These are phyloP conservation scores for Smallanthus sonchifolius DNA, from an alignment of 129 eudicot species.

Conservation along the genomic window DNA sequence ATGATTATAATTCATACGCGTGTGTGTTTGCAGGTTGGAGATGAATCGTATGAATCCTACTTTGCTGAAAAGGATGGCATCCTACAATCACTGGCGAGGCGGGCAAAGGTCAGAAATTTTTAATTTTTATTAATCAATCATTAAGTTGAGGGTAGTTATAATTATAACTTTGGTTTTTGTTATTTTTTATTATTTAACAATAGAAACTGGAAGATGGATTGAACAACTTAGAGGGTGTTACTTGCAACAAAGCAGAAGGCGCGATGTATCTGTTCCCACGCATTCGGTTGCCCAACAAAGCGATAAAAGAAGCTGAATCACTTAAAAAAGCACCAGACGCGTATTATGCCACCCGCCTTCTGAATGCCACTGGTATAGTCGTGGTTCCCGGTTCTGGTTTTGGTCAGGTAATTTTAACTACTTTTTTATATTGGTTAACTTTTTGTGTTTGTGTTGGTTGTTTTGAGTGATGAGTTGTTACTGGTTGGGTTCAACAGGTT, in stretches of 20 bases:
- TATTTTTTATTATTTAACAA: background rate
- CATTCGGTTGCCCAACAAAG: too few species aligned
- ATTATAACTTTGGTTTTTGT: background rate
- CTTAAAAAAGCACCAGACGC: slow-evolving; percentile 63
- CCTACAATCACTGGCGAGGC: slow-evolving; percentile 74
- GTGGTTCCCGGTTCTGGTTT: slow-evolving; percentile 96
- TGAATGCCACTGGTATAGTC: slow-evolving; percentile 81
- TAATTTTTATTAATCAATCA: background rate
- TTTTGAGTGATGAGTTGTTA: background rate
- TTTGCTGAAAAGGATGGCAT: slow-evolving; percentile 78
- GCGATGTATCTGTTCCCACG: slow-evolving; percentile 26
- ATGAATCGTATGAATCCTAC: slow-evolving; percentile 81
- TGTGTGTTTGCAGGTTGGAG: slow-evolving; percentile 66
- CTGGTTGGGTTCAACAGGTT: slow-evolving; percentile 37
- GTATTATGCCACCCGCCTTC: slow-evolving; percentile 61
- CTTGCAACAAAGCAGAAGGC: slow-evolving; percentile 90
- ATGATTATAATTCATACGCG: background rate
- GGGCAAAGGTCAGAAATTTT: slow-evolving; percentile 66
- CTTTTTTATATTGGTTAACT: background rate
- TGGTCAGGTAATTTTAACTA: slow-evolving; percentile 54
- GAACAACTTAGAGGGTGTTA: slow-evolving; percentile 69
- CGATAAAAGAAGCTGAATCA: too few species aligned
- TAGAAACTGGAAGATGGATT: slow-evolving; percentile 74
- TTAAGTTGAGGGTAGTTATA: background rate
- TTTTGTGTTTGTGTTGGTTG: background rate